Evolutionary conservation across 495 filamentous ascomycete genomes (phyloP).

Genomic region (Chaetomidium leptoderma): DNA sequence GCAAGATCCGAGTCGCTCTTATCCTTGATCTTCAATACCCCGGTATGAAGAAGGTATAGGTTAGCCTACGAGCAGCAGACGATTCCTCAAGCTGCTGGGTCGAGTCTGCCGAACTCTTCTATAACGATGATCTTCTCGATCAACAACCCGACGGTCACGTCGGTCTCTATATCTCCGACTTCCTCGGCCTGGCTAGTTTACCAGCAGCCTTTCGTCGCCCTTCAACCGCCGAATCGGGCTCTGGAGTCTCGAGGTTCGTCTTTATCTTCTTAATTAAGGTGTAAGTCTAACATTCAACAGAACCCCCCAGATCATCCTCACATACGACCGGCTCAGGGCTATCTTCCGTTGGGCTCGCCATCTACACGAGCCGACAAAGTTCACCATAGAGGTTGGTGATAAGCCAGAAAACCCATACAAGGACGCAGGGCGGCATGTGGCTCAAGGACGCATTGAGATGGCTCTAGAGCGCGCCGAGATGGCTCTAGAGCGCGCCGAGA

Average conservation of each 20-base stretch:
- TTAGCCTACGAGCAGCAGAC: conserved; percentile 1
- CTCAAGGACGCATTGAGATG: neutral
- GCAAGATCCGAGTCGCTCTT: conserved; percentile 9
- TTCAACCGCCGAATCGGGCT: conserved; percentile 6
- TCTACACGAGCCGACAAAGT: neutral
- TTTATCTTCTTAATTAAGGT: neutral
- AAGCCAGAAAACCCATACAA: neutral
- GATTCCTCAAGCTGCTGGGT: conserved; percentile 1
- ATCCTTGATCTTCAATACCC: conserved; percentile 14
- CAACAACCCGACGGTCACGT: conserved; percentile 13
- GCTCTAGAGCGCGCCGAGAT: neutral
- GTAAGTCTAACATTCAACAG: conserved; percentile 14
- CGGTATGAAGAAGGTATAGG: conserved; percentile 4
- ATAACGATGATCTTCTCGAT: conserved; percentile 4
- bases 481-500: too few species aligned
- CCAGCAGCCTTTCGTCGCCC: conserved; percentile 18
- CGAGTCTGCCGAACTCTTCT: conserved; percentile 2
- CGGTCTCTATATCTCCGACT: conserved; percentile 16
- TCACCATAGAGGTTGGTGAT: neutral
- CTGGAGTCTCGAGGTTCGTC: conserved; percentile 14
- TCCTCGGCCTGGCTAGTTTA: conserved; percentile 8
- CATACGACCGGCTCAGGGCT: conserved; percentile 11
- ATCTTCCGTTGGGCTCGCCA: conserved; percentile 11
- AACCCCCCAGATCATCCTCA: conserved; percentile 5
- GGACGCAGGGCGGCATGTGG: too few species aligned